Base-by-base conservation (phyloP, 2,329 filamentous ascomycete genomes). In the Fusarium sp. region DNA sequence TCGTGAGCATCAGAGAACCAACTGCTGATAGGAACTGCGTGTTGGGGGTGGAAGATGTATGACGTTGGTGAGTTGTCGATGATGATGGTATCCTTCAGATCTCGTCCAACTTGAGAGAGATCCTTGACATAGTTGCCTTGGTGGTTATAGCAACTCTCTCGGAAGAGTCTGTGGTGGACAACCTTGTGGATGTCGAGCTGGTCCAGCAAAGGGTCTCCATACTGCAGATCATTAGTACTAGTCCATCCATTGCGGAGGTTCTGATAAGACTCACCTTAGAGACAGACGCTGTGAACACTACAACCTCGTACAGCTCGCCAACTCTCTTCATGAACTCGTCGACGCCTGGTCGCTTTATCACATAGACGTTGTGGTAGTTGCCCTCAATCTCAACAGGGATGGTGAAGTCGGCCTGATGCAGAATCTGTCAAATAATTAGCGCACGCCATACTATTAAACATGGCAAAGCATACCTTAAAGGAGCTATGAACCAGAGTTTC, bases 111-210 rank as follows among this genome's bases (percentile, higher is more conserved):
- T 87, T 98, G 96, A 55, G 96, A 98, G 64, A 99, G 90, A 81
- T 99, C 96, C 89, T 99, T 99, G 82, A 99, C 96, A 78, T 99
- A 99, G 83, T 99, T 99, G 77, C 96, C 96, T 85, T 98, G 96
- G 81, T 99, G 96, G 81, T 99, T 99, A 84, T 98, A 98, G 85
- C 96, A 99, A 83, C 96, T 98, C 85, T 99, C 96, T 69, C 96
- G 92, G 90, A 99, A 99, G 29, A 99, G 87, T 58, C 96, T 89
- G 83, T 99, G 96, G 81, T 99, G 96, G 16, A 99, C 93, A 49
- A 98, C 96, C 75, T 95, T 92, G 84, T 99, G 96, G 70, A 99
- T 98, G 82, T 99, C 96, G 62, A 99, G 88, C 84, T 98, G 96
- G 81, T 99, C 96, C 66, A 99, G 87, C 49, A 99, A 88, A 64